Conservation (phyloP, 768 basidiomycete genomes). For the Tulasnella sp. region DNA sequence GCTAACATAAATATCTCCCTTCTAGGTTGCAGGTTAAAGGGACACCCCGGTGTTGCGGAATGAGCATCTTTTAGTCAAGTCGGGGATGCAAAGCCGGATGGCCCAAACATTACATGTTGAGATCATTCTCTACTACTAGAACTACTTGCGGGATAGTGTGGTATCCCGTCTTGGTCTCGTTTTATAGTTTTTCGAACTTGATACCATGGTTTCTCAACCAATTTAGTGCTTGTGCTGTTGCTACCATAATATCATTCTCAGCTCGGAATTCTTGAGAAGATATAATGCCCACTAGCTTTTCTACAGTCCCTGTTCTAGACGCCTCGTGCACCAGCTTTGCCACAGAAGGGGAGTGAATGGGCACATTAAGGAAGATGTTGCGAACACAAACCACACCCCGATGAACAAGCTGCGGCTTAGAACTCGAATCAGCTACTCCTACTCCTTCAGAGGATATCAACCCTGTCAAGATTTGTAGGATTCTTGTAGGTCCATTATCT, state of each 20-base stretch:
- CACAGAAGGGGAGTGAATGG: conserved; percentile 13
- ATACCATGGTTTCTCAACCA: conserved; percentile 22
- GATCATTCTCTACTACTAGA: too few relatives aligned
- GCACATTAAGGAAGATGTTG: conserved; percentile 44
- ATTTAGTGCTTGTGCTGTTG: conserved; percentile 41
- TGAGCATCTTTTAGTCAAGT: too few relatives aligned
- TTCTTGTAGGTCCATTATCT: conserved; percentile 49
- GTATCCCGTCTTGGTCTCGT: too few relatives aligned
- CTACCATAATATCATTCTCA: conserved; percentile 32
- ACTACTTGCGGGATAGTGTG: too few relatives aligned
- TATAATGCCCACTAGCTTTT: conserved; percentile 39
- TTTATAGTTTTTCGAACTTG: too few relatives aligned
- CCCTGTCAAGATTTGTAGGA: conserved; percentile 42
- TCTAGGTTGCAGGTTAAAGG: too few relatives aligned
- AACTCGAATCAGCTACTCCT: conserved; percentile 18
- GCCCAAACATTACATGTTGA: too few relatives aligned
- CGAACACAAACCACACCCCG: conserved; percentile 63
- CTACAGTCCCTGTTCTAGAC: conserved; percentile 39
- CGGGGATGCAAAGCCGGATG: too few relatives aligned
- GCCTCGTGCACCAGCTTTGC: conserved; percentile 37
- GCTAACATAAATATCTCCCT: too few relatives aligned
- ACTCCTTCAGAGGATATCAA: conserved; percentile 25
- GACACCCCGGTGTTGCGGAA: too few relatives aligned
- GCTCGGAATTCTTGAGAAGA: conserved; percentile 30
- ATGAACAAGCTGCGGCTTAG: conserved; percentile 51